A percentile compares a stretch with the other conserved stretches of the same genome.
Conservation (phyloP, 2,329 filamentous ascomycete genomes). For the Penicillium sp. region DNA sequence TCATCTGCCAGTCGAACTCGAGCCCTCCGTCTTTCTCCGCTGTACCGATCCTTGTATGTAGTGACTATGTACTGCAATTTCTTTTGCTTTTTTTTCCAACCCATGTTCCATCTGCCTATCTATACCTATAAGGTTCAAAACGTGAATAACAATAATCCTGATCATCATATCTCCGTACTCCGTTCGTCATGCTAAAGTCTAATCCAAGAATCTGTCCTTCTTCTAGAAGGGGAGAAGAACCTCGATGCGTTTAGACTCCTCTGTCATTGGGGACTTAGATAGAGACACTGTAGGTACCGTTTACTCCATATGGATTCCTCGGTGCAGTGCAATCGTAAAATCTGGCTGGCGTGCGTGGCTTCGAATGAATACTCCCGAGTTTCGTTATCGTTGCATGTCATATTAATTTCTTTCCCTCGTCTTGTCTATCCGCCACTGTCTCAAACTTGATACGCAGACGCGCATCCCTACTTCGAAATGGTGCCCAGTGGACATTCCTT, state of each 20-base stretch:
- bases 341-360: too few relatives aligned
- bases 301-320: neutral
- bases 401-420: neutral
- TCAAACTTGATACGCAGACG: neutral
- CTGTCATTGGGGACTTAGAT: neutral
- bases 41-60: slow-evolving; percentile 5
- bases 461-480: neutral
- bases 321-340: neutral
- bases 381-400: neutral
- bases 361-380: neutral
- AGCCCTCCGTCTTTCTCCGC: slow-evolving; percentile 24
- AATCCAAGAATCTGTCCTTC: neutral
- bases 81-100: slow-evolving; percentile 3
- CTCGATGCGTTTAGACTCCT: neutral
- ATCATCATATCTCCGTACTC: neutral
- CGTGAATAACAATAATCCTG: neutral
- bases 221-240: neutral
- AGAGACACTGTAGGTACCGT: neutral
- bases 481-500: neutral
- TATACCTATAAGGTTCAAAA: neutral
- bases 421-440: neutral
- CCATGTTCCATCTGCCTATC: slow-evolving; percentile 6
- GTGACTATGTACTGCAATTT: neutral
- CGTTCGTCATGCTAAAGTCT: neutral
- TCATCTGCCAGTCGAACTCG: neutral